Evolutionary conservation across 257 asterid genomes (phyloP).

Genomic region (Striga asiatica): DNA sequence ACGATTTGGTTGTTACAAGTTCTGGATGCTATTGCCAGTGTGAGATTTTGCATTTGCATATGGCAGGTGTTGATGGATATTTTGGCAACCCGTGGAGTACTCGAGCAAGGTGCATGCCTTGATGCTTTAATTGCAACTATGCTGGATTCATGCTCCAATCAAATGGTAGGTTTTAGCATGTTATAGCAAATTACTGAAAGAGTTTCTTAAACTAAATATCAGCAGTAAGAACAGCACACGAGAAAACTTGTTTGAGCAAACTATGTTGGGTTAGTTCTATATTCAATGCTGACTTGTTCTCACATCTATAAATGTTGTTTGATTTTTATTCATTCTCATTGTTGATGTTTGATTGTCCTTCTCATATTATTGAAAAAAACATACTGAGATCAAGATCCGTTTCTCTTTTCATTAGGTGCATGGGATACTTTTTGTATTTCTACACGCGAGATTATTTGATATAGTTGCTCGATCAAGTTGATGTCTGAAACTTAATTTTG

Average conservation of each 20-base stretch:
- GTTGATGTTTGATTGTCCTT: no score
- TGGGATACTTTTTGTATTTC: not conserved
- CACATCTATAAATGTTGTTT: no score
- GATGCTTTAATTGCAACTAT: constrained; percentile 78
- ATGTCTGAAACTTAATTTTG: constrained; percentile 8
- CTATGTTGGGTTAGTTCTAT: not conserved
- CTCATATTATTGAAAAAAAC: no score
- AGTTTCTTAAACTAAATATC: not conserved
- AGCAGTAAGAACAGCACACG: not conserved
- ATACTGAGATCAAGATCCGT: no score
- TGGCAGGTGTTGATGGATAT: constrained; percentile 79
- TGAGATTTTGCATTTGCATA: constrained; percentile 1
- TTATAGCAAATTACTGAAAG: not conserved
- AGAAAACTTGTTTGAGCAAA: not conserved
- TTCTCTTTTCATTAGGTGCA: no score
- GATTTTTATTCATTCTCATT: no score
- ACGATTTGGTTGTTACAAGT: no score
- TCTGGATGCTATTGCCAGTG: constrained; percentile 9
- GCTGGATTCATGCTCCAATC: constrained; percentile 92
- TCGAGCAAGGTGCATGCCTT: constrained; percentile 90
- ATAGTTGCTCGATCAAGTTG: constrained; percentile 12
- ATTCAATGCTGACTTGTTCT: not conserved
- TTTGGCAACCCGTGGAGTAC: constrained; percentile 69
- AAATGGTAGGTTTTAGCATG: constrained; percentile 45
- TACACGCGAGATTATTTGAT: not conserved